Conservation (phyloP, 305 asterid genomes). For the Plantago coronopus region DNA sequence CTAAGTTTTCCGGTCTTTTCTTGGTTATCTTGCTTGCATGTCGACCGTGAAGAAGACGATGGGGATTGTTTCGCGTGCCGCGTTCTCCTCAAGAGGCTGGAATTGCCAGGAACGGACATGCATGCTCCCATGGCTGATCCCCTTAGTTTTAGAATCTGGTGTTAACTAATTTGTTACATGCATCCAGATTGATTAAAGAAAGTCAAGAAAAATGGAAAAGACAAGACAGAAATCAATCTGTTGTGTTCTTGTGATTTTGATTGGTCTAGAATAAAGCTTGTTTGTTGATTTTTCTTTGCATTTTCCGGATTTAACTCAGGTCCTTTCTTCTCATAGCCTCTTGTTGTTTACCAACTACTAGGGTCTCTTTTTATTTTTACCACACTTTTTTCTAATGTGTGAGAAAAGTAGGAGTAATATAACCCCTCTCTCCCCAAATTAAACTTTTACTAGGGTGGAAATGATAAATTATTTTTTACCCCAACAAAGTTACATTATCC, state of each 20-base stretch:
- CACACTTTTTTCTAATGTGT: no score
- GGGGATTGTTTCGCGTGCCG: slow-evolving; percentile 16
- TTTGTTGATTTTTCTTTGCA: background rate
- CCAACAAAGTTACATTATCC: no score
- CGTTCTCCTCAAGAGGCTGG: slow-evolving; percentile 29
- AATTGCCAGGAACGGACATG: slow-evolving; percentile 50
- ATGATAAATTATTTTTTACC: no score
- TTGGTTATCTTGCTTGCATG: background rate
- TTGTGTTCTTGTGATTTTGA: background rate
- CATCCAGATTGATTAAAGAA: no score
- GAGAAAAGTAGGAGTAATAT: no score
- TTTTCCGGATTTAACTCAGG: slow-evolving; percentile 8
- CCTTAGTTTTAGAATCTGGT: no score
- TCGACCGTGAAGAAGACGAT: background rate
- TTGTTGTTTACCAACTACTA: background rate
- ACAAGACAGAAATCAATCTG: background rate
- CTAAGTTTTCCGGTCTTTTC: slow-evolving; percentile 11
- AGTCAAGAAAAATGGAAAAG: background rate
- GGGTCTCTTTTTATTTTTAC: no score
- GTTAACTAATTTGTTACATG: no score
- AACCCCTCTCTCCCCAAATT: no score
- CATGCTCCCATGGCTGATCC: slow-evolving; percentile 73
- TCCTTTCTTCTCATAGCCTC: background rate
- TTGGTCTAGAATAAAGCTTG: background rate
- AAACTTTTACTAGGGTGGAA: no score